Percentiles rank a stretch among this genome's conserved stretches.
These are phyloP conservation scores for Wickerhamia fluorescens DNA, from an alignment of 805 yeast genomes.

Conservation along the genomic window DNA sequence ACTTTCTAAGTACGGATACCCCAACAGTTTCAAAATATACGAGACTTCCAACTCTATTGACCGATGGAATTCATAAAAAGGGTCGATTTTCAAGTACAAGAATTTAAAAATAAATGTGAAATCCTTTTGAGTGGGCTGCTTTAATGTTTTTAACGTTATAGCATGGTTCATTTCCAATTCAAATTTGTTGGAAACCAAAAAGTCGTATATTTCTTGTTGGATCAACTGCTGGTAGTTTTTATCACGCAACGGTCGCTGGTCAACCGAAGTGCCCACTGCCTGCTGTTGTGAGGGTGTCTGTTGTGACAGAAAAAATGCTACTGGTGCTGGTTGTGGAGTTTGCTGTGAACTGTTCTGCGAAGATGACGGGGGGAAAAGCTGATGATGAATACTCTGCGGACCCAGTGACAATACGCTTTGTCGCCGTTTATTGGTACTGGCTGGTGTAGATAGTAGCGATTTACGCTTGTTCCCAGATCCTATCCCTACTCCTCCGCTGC, in stretches of 20 bases:
- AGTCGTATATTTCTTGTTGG: conserved; percentile 63
- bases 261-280: conserved; percentile 19
- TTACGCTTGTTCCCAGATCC: too few species aligned
- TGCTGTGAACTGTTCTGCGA: conserved; percentile 12
- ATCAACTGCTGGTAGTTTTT: conserved; percentile 56
- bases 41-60: conserved; percentile 73
- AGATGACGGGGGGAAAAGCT: conserved; percentile 10
- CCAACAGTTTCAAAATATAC: conserved; percentile 52
- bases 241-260: conserved; percentile 77
- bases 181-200: conserved; percentile 54
- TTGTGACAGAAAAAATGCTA: conserved; percentile 3
- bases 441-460: conserved; percentile 28
- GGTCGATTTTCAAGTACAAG: conserved; percentile 71
- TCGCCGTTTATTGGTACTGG: conserved; percentile 20
- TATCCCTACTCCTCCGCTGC: too few species aligned
- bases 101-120: conserved; percentile 74
- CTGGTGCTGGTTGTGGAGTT: conserved; percentile 9
- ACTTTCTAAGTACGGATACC: conserved; percentile 75
- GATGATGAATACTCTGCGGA: conserved; percentile 2
- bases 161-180: conserved; percentile 71
- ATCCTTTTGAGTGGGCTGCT: conserved; percentile 81
- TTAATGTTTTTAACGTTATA: conserved; percentile 55
- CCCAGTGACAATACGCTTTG: conserved; percentile 12
- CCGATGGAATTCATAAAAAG: conserved; percentile 62
- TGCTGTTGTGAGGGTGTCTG: conserved; percentile 5